Base-by-base conservation (phyloP, 768 basidiomycete genomes). In the Coprinopsis cinerea region DNA sequence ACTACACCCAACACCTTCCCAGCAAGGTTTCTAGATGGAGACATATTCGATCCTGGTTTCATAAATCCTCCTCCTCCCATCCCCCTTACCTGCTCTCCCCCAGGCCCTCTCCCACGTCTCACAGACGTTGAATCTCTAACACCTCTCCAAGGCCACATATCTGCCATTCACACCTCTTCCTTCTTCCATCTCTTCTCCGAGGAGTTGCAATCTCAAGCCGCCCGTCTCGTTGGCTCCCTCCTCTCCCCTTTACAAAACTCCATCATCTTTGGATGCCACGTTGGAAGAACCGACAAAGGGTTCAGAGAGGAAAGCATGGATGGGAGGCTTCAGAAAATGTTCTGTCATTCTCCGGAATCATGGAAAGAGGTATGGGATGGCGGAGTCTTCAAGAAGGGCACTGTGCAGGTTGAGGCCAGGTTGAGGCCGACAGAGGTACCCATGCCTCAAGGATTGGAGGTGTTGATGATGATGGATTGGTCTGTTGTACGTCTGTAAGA, bases 21-120 rank as follows among this genome's bases (percentile, higher is more conserved):
- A 1, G 77, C 70, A 0, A 60, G 66, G 0, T 85, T 86, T 58
- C 47, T 85, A 14, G 62, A 69, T 11, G 84, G 83, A 0, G 73
- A 86, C 52, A 68, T 63, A 0, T 74, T 85, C 41, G 71, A 82
- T 51, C 62, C 72, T 5, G 50, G 54, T 2, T 65, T 76, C 44
- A 67, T 83, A 18, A 56, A 58, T 5, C 67, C 69, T 4, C 56
- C 56, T 0, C 58, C 61, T 4, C 57, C 60, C 37, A 59, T 63
- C 37, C 56, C 58, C 32, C 10, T 32, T n/a, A n/a, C 10, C 42
- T 23, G 42, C 43, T 36, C 18, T 2, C 51, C 20, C 18, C 51
- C 54, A 20, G 42, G 28, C 18, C 47, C 49, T 15, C 43, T 25
- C 2, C 47, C 47, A 6, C 55, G 55, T 23, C 44, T 49, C 20